A percentile compares a stretch with the other conserved stretches of the same genome.
These are phyloP conservation scores for Scheffersomyces titani DNA, from an alignment of 1,139 yeast genomes.

Conservation along the genomic window DNA sequence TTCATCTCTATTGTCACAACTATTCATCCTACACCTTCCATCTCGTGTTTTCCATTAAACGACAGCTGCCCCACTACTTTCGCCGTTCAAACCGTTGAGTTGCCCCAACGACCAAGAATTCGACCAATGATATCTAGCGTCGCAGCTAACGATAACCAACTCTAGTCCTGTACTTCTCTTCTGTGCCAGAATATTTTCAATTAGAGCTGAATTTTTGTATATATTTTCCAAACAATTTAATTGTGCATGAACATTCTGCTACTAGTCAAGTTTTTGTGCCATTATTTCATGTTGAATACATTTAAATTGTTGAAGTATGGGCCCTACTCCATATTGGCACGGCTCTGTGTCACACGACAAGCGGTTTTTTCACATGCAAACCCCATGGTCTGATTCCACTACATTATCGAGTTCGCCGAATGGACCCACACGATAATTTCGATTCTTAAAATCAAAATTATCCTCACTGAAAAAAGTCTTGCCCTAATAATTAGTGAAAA, in stretches of 20 bases:
- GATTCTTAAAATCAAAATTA: background rate
- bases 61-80: background rate
- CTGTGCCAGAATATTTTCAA: background rate
- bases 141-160: background rate
- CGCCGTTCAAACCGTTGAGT: background rate
- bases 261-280: background rate
- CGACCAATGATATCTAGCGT: background rate
- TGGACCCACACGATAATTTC: background rate
- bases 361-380: background rate
- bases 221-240: background rate
- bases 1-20: background rate
- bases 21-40: background rate
- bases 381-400: background rate
- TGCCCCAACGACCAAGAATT: background rate
- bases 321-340: background rate
- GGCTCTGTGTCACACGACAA: background rate
- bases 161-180: background rate
- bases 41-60: background rate
- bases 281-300: background rate
- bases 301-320: too few relatives aligned
- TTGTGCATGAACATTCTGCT: background rate
- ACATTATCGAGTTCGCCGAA: background rate
- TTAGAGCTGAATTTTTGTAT: background rate
- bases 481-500: background rate
- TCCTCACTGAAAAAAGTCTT: background rate